phyloP scores from a whole-genome alignment of 306 rosid species.

The Malus sylvestris region DNA sequence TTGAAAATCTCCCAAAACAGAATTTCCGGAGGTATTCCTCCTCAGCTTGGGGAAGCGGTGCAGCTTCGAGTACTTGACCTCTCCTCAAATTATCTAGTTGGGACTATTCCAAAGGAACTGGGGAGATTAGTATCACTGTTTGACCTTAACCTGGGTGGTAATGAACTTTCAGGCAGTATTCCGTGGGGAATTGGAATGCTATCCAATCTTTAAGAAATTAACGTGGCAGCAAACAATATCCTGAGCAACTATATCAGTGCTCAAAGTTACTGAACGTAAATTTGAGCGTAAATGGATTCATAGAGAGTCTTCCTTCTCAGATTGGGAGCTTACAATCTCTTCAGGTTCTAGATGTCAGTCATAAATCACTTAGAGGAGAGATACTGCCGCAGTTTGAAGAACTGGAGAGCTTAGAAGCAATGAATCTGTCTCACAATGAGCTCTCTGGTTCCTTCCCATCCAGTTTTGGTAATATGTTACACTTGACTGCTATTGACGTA shows the following conservation, averaged over 20 bases:
- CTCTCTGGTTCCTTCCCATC: conserved; percentile 36
- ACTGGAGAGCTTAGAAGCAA: conserved; percentile 5
- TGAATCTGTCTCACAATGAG: conserved; percentile 37
- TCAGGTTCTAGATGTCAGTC: conserved; percentile 31
- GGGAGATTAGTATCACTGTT: background rate
- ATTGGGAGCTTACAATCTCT: conserved; percentile 19
- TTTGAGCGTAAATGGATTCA: conserved; percentile 8
- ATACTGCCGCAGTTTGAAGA: conserved; percentile 27
- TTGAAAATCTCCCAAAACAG: conserved; percentile 8
- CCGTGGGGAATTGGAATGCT: conserved; percentile 4
- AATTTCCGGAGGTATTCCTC: background rate
- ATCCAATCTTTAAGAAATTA: background rate
- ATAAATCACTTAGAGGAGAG: conserved; percentile 13
- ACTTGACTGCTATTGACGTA: conserved; percentile 22
- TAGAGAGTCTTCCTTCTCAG: background rate
- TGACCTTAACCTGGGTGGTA: conserved; percentile 1
- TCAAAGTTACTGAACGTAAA: conserved; percentile 1
- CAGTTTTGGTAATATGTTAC: conserved; percentile 9
- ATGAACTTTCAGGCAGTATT: background rate
- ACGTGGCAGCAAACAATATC: conserved; percentile 12
- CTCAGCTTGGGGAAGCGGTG: background rate
- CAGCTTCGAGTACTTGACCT: conserved; percentile 15
- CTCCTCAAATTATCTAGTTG: conserved; percentile 21
- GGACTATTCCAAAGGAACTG: conserved; percentile 34
- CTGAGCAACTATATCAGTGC: background rate